A percentile compares a stretch with the other conserved stretches of the same genome.
These are phyloP conservation scores for Escovopsis sp. DNA, from an alignment of 2,329 filamentous ascomycete species.

Conservation along the genomic window DNA sequence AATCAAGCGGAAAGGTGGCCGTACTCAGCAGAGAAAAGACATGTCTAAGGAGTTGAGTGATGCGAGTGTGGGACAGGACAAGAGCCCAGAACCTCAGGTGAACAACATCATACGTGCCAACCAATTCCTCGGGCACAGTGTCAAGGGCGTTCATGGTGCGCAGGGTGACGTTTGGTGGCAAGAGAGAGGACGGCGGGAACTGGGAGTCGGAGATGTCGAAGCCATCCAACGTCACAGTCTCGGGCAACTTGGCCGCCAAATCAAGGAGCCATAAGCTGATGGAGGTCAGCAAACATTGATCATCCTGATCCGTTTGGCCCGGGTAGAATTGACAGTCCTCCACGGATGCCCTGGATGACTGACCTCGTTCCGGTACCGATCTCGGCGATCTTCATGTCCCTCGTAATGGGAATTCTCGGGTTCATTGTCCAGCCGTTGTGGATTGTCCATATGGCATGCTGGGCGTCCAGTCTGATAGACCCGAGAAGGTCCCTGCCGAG, in stretches of 20 bases:
- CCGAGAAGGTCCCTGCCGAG: background rate
- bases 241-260: background rate
- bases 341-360: background rate
- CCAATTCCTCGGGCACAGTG: conserved; percentile 1
- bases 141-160: background rate
- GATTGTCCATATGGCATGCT: conserved; percentile 3
- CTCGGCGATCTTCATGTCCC: conserved; percentile 2
- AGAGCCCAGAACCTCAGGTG: conserved; percentile 1
- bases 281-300: background rate
- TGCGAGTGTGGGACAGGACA: background rate
- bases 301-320: background rate
- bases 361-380: conserved; percentile 3
- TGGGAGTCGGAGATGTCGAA: conserved; percentile 4
- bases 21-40: background rate
- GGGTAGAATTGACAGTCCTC: background rate
- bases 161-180: background rate
- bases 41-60: background rate
- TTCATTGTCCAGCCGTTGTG: conserved; percentile 3
- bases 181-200: background rate
- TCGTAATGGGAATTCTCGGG: background rate
- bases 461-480: conserved; percentile 1
- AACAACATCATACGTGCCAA: conserved; percentile 2
- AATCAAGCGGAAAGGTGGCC: too few species aligned
- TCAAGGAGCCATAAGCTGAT: conserved; percentile 2
- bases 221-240: conserved; percentile 1